These are phyloP conservation scores for Ophiostoma angusticollis DNA, from an alignment of 2,329 filamentous ascomycete species.

Conservation along the genomic window DNA sequence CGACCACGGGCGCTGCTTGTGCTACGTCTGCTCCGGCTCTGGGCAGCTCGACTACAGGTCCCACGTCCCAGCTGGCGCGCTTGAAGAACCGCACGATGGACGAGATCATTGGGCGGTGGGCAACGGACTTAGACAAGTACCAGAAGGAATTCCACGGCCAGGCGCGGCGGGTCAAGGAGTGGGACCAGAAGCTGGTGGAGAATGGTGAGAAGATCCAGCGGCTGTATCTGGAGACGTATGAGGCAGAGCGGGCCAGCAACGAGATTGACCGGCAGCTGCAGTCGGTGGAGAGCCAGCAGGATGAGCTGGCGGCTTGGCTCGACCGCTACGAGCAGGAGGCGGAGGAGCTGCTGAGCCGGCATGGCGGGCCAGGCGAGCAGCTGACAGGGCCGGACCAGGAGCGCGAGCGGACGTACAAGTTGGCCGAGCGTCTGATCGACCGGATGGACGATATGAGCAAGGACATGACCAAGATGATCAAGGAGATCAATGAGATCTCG, in stretches of 20 bases:
- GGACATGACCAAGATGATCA: conserved; percentile 90
- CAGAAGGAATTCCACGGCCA: conserved; percentile 93
- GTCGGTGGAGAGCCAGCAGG: conserved; percentile 82
- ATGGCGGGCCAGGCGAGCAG: conserved; percentile 54
- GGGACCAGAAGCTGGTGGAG: conserved; percentile 86
- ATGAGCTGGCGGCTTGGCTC: conserved; percentile 77
- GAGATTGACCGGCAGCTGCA: conserved; percentile 89
- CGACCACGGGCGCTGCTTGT: conserved; percentile 1
- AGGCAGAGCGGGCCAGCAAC: conserved; percentile 81
- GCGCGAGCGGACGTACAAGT: conserved; percentile 88
- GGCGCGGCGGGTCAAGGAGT: conserved; percentile 71
- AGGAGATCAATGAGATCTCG: conserved; percentile 93
- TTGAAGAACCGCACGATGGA: conserved; percentile 99
- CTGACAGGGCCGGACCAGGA: conserved; percentile 87
- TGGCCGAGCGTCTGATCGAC: conserved; percentile 85
- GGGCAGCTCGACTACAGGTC: conserved; percentile 65
- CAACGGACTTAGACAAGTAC: conserved; percentile 86
- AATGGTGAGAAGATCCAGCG: conserved; percentile 94
- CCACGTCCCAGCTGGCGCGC: conserved; percentile 72
- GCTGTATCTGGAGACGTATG: conserved; percentile 80
- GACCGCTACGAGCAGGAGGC: conserved; percentile 88
- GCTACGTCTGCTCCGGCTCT: conserved; percentile 27
- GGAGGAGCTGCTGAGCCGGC: conserved; percentile 72
- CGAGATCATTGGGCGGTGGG: conserved; percentile 95
- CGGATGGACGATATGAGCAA: conserved; percentile 87